These are phyloP conservation scores for Trichoderma brevicompactum DNA, from an alignment of 2,329 filamentous ascomycete species.

Conservation along the genomic window DNA sequence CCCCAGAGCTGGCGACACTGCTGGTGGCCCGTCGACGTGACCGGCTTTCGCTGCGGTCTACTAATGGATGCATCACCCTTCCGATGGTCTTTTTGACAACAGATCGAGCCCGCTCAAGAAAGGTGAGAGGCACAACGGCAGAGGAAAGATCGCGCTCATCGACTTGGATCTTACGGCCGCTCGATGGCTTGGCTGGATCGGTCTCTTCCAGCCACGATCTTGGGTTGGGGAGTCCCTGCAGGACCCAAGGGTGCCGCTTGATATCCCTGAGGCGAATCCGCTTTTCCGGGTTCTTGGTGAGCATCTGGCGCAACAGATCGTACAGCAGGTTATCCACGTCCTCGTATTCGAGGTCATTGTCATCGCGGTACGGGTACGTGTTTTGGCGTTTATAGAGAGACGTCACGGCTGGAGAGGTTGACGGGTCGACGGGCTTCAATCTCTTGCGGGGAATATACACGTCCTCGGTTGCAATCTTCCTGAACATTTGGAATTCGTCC, in stretches of 20 bases:
- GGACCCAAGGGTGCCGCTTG: slow-evolving; percentile 91
- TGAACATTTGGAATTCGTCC: slow-evolving; percentile 90
- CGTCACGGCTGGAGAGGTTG: slow-evolving; percentile 58
- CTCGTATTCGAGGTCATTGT: slow-evolving; percentile 82
- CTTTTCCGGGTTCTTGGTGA: slow-evolving; percentile 86
- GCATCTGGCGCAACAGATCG: slow-evolving; percentile 77
- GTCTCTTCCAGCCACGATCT: slow-evolving; percentile 91
- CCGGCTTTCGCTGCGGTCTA: slow-evolving; percentile 60
- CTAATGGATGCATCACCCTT: slow-evolving; percentile 65
- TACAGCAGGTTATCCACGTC: slow-evolving; percentile 78
- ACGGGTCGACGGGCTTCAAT: slow-evolving; percentile 73
- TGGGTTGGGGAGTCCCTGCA: slow-evolving; percentile 75
- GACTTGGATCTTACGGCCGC: slow-evolving; percentile 87
- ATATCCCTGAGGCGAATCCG: slow-evolving; percentile 90
- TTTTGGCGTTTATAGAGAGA: slow-evolving; percentile 63
- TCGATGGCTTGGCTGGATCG: slow-evolving; percentile 76
- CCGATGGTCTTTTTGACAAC: slow-evolving; percentile 71
- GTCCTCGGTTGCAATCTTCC: slow-evolving; percentile 88
- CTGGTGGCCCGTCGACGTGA: slow-evolving; percentile 62
- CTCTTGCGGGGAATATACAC: slow-evolving; percentile 84
- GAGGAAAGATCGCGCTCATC: slow-evolving; percentile 87
- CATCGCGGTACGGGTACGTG: slow-evolving; percentile 70
- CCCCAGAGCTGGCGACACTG: slow-evolving; percentile 66
- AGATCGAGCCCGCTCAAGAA: slow-evolving; percentile 82
- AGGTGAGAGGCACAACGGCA: slow-evolving; percentile 86